phyloP scores from a whole-genome alignment of 2,329 filamentous ascomycete species.

The Penicillium janthinellum region DNA sequence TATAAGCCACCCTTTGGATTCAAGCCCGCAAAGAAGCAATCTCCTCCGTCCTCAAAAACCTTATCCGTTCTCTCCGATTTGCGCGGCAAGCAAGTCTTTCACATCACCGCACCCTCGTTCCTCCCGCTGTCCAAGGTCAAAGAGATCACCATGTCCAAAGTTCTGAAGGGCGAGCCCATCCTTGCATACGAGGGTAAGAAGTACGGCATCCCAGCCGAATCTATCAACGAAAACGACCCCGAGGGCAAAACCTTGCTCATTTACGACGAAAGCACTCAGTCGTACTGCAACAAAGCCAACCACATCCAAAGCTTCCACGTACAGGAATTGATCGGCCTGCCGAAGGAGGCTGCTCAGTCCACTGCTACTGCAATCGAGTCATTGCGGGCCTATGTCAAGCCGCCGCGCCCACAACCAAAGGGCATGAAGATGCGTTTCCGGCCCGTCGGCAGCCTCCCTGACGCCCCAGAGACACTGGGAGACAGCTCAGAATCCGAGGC shows the following conservation, averaged over 20 bases:
- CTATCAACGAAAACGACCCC: constrained; percentile 31
- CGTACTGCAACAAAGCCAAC: constrained; percentile 33
- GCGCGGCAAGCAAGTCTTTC: constrained; percentile 50
- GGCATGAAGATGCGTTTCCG: constrained; percentile 49
- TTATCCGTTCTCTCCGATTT: constrained; percentile 43
- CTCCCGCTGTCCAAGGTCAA: constrained; percentile 49
- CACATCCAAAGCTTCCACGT: constrained; percentile 39
- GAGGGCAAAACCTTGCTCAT: constrained; percentile 38
- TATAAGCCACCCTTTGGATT: constrained; percentile 50
- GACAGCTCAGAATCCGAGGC: constrained; percentile 42
- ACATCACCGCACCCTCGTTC: constrained; percentile 50
- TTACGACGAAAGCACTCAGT: constrained; percentile 40
- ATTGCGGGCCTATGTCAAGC: constrained; percentile 36
- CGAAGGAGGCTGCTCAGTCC: constrained; percentile 18
- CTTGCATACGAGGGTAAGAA: constrained; percentile 46
- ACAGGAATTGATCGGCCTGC: constrained; percentile 41
- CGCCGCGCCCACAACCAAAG: constrained; percentile 44
- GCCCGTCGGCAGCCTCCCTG: constrained; percentile 42
- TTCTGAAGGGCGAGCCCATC: constrained; percentile 45
- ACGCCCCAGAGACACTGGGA: constrained; percentile 38
- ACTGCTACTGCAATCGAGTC: constrained; percentile 29
- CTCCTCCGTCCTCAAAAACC: constrained; percentile 34
- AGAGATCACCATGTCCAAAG: constrained; percentile 46
- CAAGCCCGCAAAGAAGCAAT: constrained; percentile 38
- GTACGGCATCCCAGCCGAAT: constrained; percentile 44